These are phyloP conservation scores for Dactylellina haptotyla DNA, from an alignment of 2,329 filamentous ascomycete species.

Conservation along the genomic window DNA sequence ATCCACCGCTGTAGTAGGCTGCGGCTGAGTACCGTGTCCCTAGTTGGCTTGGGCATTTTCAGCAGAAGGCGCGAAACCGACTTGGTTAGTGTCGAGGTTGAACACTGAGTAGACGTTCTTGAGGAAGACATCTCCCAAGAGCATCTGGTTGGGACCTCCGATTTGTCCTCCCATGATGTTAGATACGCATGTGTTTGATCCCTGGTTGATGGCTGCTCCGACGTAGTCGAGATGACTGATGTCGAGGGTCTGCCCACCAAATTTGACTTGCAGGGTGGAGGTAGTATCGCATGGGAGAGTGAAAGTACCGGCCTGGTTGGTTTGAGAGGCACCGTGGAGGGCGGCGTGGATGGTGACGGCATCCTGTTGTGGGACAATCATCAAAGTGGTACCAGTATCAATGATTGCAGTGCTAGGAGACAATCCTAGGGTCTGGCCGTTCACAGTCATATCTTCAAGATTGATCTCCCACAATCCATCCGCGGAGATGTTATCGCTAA, in stretches of 20 bases:
- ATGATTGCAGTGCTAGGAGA: slow-evolving; percentile 63
- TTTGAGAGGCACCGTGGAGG: slow-evolving; percentile 5
- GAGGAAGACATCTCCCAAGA: slow-evolving; percentile 85
- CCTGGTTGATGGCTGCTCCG: background rate
- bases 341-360: slow-evolving; percentile 16
- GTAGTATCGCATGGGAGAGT: slow-evolving; percentile 12
- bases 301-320: slow-evolving; percentile 17
- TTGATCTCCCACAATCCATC: slow-evolving; percentile 76
- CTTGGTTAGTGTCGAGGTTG: slow-evolving; percentile 74
- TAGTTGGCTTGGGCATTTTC: background rate
- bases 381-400: slow-evolving; percentile 72
- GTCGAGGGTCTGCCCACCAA: slow-evolving; percentile 4
- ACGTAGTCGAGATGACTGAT: slow-evolving; percentile 11
- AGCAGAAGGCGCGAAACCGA: slow-evolving; percentile 65
- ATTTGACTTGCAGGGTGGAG: slow-evolving; percentile 11
- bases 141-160: slow-evolving; percentile 60
- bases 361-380: slow-evolving; percentile 64
- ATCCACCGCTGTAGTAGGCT: background rate
- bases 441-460: slow-evolving; percentile 69
- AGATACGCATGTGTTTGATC: slow-evolving; percentile 9
- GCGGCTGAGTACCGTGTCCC: slow-evolving; percentile 14
- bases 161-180: slow-evolving; percentile 10
- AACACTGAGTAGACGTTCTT: slow-evolving; percentile 91
- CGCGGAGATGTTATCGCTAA: slow-evolving; percentile 65
- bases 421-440: slow-evolving; percentile 62